Evolutionary conservation across 2,329 filamentous ascomycete genomes (phyloP), one percentile per base, ranked within the genome.

Genomic region (Pseudohalonectria lignicola): DNA sequence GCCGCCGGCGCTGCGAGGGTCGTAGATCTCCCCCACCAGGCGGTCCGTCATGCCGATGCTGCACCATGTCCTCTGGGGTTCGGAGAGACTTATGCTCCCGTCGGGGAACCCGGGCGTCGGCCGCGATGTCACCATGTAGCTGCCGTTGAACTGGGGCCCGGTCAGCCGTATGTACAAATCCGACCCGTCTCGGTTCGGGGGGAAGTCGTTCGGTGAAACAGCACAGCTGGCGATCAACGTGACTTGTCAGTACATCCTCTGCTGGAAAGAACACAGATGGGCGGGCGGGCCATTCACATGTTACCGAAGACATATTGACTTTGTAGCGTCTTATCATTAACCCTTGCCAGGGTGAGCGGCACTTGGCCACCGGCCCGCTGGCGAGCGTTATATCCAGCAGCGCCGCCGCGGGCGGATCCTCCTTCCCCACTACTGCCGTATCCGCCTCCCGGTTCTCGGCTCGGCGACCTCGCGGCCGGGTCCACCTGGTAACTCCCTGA

Each of bases 11-110:
- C 55, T 48, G 56, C 94, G 93, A 0, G 84, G 82, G 52, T 94
- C 82, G 57, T 86, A 94, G 1, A 73, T 54, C 54, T 86, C 76
- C 15, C 80, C 86, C 5, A 71, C 68, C 30, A 94, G 75, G 20
- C 71, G 61, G 56, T 95, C 88, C 51, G 78, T 81, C 56, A 93
- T 71, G 40, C 82, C 82, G 45, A 95, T 81, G 36, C 77, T 72
- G 41, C 83, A 82, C 92, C 92, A 98, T 49, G 79, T 82, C 52
- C 92, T 70, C 61, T 96, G 90, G 8, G 83, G 78, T 48, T 94
- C 86, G 8, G 85, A 88, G 50, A 96, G 67, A 49, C 84, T 81
- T 54, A 95, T 93, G 45, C 74, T 73, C 19, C 90, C 88, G 21
- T 69, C 69, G 3, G 76, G 78, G 40, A 93, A 87, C 2, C 76